Evolutionary conservation across 495 filamentous ascomycete genomes (phyloP).

Genomic region (Mycothermus thermophilus): DNA sequence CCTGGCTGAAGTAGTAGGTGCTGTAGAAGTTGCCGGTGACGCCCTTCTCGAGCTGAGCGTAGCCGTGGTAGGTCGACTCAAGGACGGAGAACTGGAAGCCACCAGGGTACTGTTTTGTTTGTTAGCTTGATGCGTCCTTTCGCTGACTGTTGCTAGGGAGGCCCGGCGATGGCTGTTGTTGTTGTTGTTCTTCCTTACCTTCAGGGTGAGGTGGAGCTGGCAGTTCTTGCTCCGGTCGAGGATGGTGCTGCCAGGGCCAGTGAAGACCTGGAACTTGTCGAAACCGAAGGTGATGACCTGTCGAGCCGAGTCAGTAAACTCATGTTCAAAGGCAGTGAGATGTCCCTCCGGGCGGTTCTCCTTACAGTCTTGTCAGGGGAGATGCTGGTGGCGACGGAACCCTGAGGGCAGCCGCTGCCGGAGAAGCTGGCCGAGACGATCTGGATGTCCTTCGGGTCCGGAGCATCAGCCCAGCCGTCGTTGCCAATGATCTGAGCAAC

Average conservation of each 20-base stretch:
- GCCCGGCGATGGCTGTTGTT: not conserved
- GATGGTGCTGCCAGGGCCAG: slow-evolving; percentile 29
- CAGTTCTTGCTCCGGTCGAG: slow-evolving; percentile 42
- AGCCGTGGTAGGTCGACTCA: slow-evolving; percentile 44
- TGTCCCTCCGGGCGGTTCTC: not conserved
- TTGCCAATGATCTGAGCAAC: slow-evolving; percentile 13
- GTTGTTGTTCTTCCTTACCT: slow-evolving; percentile 8
- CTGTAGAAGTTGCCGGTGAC: slow-evolving; percentile 43
- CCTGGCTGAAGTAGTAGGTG: slow-evolving; percentile 45
- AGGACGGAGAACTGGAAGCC: slow-evolving; percentile 46
- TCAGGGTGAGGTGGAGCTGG: slow-evolving; percentile 43
- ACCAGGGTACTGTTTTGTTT: slow-evolving; percentile 31
- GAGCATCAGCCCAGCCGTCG: slow-evolving; percentile 23
- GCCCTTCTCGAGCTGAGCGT: slow-evolving; percentile 36
- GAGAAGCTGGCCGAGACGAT: slow-evolving; percentile 45
- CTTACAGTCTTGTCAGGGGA: slow-evolving; percentile 37
- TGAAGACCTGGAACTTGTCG: slow-evolving; percentile 43
- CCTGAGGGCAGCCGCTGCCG: slow-evolving; percentile 44
- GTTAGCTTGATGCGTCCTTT: not conserved
- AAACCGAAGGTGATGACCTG: slow-evolving; percentile 45
- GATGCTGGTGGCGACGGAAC: slow-evolving; percentile 34
- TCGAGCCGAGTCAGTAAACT: not conserved
- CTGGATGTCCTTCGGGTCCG: slow-evolving; percentile 29
- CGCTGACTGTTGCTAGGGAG: not conserved
- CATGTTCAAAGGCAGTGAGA: too few species aligned